phyloP scores from a whole-genome alignment of 106 monocot species.

The Posidonia australis region DNA sequence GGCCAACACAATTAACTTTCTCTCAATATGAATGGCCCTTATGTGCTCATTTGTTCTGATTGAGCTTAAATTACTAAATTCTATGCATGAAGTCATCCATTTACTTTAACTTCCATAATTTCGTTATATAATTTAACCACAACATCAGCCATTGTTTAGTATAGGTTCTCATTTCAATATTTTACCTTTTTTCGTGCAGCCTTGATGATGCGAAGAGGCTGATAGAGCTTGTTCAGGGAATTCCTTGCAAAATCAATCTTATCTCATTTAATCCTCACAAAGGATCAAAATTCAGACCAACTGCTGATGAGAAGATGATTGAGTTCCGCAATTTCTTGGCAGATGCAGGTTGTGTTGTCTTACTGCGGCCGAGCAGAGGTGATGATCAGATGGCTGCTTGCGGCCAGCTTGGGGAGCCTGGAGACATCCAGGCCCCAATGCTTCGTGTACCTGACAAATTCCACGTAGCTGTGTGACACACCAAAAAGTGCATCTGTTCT shows the following conservation, averaged over 20 bases:
- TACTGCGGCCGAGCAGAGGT: conserved; percentile 75
- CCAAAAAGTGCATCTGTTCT: too few relatives aligned
- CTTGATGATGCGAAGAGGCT: conserved; percentile 79
- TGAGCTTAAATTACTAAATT: too few relatives aligned
- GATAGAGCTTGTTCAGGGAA: conserved; percentile 49
- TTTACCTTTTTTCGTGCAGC: conserved; percentile 23
- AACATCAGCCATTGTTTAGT: too few relatives aligned
- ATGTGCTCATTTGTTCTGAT: too few relatives aligned
- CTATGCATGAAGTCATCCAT: too few relatives aligned
- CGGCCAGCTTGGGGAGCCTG: conserved; percentile 86
- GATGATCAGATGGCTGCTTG: conserved; percentile 98
- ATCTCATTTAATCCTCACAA: conserved; percentile 80
- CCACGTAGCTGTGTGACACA: conserved; percentile 34
- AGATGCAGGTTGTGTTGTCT: conserved; percentile 51
- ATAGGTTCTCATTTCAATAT: too few relatives aligned
- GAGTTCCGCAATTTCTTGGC: conserved; percentile 76
- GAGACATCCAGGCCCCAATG: conserved; percentile 36
- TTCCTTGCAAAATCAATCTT: conserved; percentile 94
- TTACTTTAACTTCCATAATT: too few relatives aligned
- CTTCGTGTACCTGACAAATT: conserved; percentile 64
- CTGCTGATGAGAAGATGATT: conserved; percentile 62
- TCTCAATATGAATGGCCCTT: too few relatives aligned
- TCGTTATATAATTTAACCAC: too few relatives aligned
- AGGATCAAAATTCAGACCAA: conserved; percentile 76
- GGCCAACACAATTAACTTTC: too few relatives aligned